Percentiles rank a stretch among this genome's conserved stretches.
Evolutionary conservation across 768 basidiomycete genomes (phyloP).

Genomic region (Xanthoconium purpureum): DNA sequence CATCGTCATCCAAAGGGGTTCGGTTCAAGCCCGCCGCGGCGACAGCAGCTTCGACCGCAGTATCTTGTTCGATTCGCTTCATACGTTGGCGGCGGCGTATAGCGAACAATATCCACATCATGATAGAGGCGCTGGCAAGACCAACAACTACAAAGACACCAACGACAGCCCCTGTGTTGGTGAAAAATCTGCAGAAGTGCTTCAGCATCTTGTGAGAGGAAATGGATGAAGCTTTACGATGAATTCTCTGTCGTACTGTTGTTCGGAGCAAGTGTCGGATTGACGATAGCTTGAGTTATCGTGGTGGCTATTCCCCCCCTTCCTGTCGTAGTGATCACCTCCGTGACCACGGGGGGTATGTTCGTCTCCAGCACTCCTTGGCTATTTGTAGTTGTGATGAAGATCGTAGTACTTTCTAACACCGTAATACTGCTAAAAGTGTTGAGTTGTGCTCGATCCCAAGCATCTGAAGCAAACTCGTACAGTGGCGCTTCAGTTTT

Average conservation of each 20-base stretch:
- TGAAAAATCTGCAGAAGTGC: conserved; percentile 65
- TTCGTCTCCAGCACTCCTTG: conserved; percentile 46
- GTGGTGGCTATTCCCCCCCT: conserved; percentile 53
- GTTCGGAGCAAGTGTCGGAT: conserved; percentile 65
- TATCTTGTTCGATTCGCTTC: conserved; percentile 62
- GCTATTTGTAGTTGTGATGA: conserved; percentile 58
- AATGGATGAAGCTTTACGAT: conserved; percentile 40
- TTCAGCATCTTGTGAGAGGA: conserved; percentile 2
- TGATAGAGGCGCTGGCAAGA: conserved; percentile 65
- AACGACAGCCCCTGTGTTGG: conserved; percentile 84
- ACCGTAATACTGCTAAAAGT: conserved; percentile 45
- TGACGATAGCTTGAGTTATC: conserved; percentile 61
- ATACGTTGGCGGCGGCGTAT: conserved; percentile 63
- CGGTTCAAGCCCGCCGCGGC: conserved; percentile 71
- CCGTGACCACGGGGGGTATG: conserved; percentile 58
- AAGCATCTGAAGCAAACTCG: conserved; percentile 17
- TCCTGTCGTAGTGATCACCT: conserved; percentile 51
- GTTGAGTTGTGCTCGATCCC: conserved; percentile 8
- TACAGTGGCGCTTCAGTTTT: conserved; percentile 21
- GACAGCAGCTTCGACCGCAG: conserved; percentile 66
- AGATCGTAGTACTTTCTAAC: conserved; percentile 47
- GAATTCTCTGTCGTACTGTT: conserved; percentile 38
- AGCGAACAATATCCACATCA: conserved; percentile 70
- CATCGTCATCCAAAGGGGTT: conserved; percentile 64
- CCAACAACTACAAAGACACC: conserved; percentile 92